A percentile compares a stretch with the other conserved stretches of the same genome.
phyloP scores from a whole-genome alignment of 495 filamentous ascomycete species.

The Xylaria acuta region DNA sequence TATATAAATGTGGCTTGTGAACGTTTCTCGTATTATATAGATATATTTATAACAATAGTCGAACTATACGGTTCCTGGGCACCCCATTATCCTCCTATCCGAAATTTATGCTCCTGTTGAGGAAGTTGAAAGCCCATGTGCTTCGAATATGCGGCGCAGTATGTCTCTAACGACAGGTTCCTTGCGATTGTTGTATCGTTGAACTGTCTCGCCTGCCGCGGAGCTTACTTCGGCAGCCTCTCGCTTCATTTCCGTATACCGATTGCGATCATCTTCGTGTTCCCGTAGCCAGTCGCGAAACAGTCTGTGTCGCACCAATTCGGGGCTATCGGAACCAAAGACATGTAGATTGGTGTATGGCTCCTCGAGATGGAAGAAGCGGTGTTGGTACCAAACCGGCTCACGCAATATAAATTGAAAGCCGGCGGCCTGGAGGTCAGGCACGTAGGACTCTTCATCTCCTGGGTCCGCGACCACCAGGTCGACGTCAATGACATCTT shows the following conservation, averaged over 20 bases:
- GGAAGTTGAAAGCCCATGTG: slow-evolving; percentile 33
- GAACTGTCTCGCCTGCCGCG: slow-evolving; percentile 43
- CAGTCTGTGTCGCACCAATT: slow-evolving; percentile 50
- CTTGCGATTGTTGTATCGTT: slow-evolving; percentile 52
- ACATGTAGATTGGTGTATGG: slow-evolving; percentile 54
- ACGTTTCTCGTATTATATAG: not conserved
- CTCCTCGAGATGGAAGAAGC: slow-evolving; percentile 45
- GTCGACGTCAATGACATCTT: slow-evolving; percentile 58
- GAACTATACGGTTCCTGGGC: not conserved
- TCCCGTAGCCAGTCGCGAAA: slow-evolving; percentile 56
- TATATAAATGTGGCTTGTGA: no score
- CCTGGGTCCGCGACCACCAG: slow-evolving; percentile 47
- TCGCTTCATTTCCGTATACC: slow-evolving; percentile 50
- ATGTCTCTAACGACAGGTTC: slow-evolving; percentile 49
- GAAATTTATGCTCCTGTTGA: slow-evolving; percentile 1
- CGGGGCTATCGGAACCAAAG: slow-evolving; percentile 51
- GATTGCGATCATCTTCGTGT: slow-evolving; percentile 43
- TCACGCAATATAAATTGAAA: slow-evolving; percentile 56
- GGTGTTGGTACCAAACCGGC: slow-evolving; percentile 55
- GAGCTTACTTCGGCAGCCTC: slow-evolving; percentile 41
- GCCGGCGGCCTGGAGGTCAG: slow-evolving; percentile 48
- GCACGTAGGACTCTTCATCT: slow-evolving; percentile 51
- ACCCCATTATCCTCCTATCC: not conserved
- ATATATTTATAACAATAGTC: not conserved
- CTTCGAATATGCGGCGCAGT: slow-evolving; percentile 45